Percentiles rank a stretch among this genome's conserved stretches.
phyloP scores from a whole-genome alignment of 371 early-diverging fungal species.

The Mucor sp. region DNA sequence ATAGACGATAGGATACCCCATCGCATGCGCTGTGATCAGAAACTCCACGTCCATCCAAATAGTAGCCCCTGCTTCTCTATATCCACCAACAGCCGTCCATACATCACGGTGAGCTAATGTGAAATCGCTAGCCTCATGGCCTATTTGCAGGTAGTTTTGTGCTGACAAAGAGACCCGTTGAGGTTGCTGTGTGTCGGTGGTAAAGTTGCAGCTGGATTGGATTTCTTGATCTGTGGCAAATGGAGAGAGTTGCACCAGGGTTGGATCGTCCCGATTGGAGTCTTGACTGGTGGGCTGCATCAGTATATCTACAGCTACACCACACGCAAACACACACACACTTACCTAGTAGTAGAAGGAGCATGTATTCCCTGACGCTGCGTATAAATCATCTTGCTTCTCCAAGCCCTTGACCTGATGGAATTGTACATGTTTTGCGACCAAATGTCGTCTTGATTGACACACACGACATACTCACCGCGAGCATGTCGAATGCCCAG shows the following conservation, averaged over 20 bases:
- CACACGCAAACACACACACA: background rate
- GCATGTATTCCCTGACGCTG: background rate
- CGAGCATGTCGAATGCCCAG: background rate
- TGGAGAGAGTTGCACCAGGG: background rate
- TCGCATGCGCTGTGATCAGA: background rate
- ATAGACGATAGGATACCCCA: background rate
- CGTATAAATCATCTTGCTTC: background rate
- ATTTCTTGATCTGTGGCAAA: background rate
- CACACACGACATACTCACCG: background rate
- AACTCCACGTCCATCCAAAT: background rate
- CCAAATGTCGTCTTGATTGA: constrained; percentile 1
- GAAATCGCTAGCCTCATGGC: background rate
- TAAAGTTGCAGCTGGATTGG: background rate
- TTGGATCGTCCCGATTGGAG: background rate
- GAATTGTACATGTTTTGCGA: background rate
- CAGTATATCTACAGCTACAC: background rate
- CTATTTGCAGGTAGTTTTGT: background rate
- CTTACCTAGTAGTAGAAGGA: background rate
- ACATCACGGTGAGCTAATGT: background rate
- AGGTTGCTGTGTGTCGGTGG: background rate
- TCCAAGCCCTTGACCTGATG: background rate
- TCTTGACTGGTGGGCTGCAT: background rate
- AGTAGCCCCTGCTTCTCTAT: background rate
- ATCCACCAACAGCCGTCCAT: background rate
- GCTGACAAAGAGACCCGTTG: background rate